Evolutionary conservation across 257 asterid genomes (phyloP).

Genomic region (Plectranthus barbatus): DNA sequence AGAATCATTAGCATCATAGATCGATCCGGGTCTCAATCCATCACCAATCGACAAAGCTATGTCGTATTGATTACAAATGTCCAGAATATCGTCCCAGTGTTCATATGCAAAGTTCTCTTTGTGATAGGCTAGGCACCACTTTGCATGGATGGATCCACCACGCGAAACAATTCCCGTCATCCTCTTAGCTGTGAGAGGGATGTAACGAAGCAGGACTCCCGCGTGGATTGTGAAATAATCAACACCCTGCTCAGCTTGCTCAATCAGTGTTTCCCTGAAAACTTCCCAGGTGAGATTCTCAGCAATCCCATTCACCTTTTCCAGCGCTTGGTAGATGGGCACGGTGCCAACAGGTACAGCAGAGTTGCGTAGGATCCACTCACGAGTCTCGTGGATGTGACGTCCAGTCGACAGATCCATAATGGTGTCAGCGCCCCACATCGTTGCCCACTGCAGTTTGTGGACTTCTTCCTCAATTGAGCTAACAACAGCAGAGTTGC

Average conservation of each 20-base stretch:
- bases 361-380: slow-evolving; percentile 97
- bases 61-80: slow-evolving; percentile 89
- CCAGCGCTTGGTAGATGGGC: slow-evolving; percentile 91
- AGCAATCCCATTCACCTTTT: slow-evolving; percentile 84
- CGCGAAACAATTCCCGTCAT: slow-evolving; percentile 96
- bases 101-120: slow-evolving; percentile 91
- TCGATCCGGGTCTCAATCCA: slow-evolving; percentile 95
- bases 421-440: slow-evolving; percentile 98
- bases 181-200: slow-evolving; percentile 83
- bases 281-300: slow-evolving; percentile 91
- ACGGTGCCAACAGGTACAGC: slow-evolving; percentile 95
- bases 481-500: slow-evolving; percentile 92
- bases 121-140: slow-evolving; percentile 95
- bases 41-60: slow-evolving; percentile 88
- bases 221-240: slow-evolving; percentile 96
- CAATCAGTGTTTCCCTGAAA: slow-evolving; percentile 79
- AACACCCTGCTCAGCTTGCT: slow-evolving; percentile 98
- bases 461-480: slow-evolving; percentile 97
- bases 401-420: slow-evolving; percentile 97
- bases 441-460: slow-evolving; percentile 97
- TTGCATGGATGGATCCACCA: slow-evolving; percentile 96
- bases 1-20: slow-evolving; percentile 87
- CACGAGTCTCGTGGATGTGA: slow-evolving; percentile 95
- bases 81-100: slow-evolving; percentile 95
- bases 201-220: slow-evolving; percentile 85